Percentiles rank a stretch among this genome's conserved stretches.
Evolutionary conservation across 345 rosid species (phyloP).

Genomic region (Raphanus raphanistrum): DNA sequence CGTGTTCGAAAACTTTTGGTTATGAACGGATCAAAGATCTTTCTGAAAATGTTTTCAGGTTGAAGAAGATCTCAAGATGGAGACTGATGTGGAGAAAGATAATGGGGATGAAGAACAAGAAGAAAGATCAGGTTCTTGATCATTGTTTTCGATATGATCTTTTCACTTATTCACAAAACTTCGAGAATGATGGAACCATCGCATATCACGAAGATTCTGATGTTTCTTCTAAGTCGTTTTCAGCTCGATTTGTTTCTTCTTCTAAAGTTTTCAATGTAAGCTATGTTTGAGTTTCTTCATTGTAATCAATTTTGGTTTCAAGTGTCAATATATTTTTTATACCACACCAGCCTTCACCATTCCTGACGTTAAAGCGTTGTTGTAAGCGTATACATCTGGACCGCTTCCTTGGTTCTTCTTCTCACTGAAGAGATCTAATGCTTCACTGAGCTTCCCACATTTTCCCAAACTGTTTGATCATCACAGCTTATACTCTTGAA

Average conservation of each 20-base stretch:
- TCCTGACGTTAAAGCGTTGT: too few species aligned
- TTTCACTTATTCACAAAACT: conserved; percentile 34
- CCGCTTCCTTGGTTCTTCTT: too few species aligned
- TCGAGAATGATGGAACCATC: conserved; percentile 27
- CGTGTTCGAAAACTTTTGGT: conserved; percentile 1
- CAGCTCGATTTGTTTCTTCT: conserved; percentile 36
- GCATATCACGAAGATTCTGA: conserved; percentile 40
- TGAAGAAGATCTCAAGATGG: conserved; percentile 29
- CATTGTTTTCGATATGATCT: conserved; percentile 27
- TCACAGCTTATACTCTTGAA: conserved; percentile 45
- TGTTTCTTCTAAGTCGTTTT: conserved; percentile 34
- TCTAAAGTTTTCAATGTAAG: conserved; percentile 20
- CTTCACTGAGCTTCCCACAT: too few species aligned
- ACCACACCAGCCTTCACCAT: too few species aligned
- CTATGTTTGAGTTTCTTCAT: conserved; percentile 10
- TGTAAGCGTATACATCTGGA: too few species aligned
- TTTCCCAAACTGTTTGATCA: too few species aligned
- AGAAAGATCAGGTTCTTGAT: conserved; percentile 16
- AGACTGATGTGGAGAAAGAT: conserved; percentile 36
- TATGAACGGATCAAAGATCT: conserved; percentile 19
- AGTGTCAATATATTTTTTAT: conserved; percentile 2
- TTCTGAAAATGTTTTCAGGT: conserved; percentile 17
- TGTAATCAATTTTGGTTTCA: conserved; percentile 18
- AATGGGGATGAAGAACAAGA: conserved; percentile 14
- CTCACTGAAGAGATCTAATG: too few species aligned